A percentile compares a stretch with the other conserved stretches of the same genome.
phyloP scores from a whole-genome alignment of 192 early-diverging fungal genomes.

The Backusella mclennaniae region DNA sequence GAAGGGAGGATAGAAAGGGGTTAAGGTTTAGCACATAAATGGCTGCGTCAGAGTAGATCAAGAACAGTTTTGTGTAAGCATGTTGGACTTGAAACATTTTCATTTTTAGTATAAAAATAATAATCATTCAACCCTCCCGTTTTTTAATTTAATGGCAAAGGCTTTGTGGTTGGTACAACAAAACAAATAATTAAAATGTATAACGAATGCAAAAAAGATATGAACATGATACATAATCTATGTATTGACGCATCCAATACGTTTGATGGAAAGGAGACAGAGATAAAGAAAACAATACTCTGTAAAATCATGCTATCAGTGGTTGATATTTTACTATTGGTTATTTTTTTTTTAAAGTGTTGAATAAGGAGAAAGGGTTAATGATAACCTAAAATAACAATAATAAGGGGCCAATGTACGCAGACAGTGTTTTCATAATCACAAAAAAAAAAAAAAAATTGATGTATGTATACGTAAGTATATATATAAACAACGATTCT shows the following conservation, averaged over 20 bases:
- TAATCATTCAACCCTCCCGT: not conserved
- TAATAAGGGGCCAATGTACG: not conserved
- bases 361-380: not conserved
- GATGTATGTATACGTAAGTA: too few species aligned
- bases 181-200: not conserved
- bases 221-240: not conserved
- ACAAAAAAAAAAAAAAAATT: too few species aligned
- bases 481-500: conserved; percentile 40
- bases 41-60: not conserved
- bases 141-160: not conserved
- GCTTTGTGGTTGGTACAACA: not conserved
- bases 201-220: too few species aligned
- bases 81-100: not conserved
- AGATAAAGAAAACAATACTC: not conserved
- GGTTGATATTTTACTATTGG: not conserved
- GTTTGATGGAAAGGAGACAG: not conserved
- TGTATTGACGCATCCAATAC: not conserved
- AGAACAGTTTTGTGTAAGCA: not conserved
- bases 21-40: not conserved
- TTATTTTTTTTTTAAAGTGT: not conserved
- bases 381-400: not conserved
- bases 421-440: not conserved
- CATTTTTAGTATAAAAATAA: not conserved
- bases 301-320: not conserved
- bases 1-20: not conserved